Base-by-base conservation (phyloP, 2,329 filamentous ascomycete genomes). In the Penicillium sp. region DNA sequence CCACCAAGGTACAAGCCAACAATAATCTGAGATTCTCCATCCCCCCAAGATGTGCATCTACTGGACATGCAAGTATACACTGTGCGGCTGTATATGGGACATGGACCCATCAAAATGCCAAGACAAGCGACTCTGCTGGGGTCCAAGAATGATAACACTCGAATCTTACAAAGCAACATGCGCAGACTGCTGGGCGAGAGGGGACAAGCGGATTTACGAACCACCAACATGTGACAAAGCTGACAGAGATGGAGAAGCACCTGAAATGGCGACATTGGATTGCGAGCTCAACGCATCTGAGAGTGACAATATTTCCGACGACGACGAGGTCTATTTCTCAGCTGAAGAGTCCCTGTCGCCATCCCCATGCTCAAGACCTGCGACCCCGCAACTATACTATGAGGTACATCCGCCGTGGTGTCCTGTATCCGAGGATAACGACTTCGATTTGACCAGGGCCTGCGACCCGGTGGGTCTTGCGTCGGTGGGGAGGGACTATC, bases 1-100 rank as follows among this genome's bases (percentile, higher is more conserved):
- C 24, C 24, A 11, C 29, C 10, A 20, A 50, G 18, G 18, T 26
- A 38, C 14, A 31, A 20, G 5, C 16, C 5, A 46, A 13, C 50
- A 8, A 14, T n/a, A 31, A 22, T 29, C 6, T 3, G 0, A 34
- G 8, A 16, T 4, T 32, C 24, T 18, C 24, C 26, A 32, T 5
- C 29, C 35, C 4, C 5, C 5, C 13, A 35, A 16, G 13, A 65
- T 70, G 67, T 68, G 66, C 46, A n/a, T 62, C 14, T 55, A 50
- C 37, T 61, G 53, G 50, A 55, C 46, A 26, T 32, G 50, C 35
- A 66, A 61, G 18, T 65, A 62, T 40, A 58, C 56, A 13, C 34
- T 63, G 18, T 70, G 67, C 40, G 65, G 64, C 31, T 69, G 63
- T 54, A 68, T 65, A 35, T 62, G 44, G 53, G 64, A 62, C 5